Conservation (phyloP, 2,329 filamentous ascomycete species). For the Akanthomyces uredinophilus region DNA sequence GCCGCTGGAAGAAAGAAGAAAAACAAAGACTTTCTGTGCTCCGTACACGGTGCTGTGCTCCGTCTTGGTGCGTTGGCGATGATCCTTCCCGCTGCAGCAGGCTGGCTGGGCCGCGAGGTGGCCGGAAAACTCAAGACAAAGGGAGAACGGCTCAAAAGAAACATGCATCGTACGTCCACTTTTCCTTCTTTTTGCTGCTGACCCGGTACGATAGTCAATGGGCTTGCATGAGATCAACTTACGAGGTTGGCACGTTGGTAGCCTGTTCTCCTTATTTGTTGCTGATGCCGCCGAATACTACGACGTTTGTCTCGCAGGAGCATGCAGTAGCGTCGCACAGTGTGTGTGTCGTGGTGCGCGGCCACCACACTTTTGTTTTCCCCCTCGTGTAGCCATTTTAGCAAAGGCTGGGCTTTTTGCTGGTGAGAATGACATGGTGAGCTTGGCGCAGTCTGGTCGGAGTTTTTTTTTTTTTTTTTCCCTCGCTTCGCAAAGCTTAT, state of each 20-base stretch:
- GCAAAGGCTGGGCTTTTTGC: not conserved
- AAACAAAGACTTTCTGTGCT: no score
- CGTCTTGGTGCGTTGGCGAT: constrained; percentile 9
- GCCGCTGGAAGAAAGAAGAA: not conserved
- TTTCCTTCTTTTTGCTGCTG: not conserved
- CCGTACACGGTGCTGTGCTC: not conserved
- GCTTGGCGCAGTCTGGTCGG: not conserved
- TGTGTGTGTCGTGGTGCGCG: not conserved
- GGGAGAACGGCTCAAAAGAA: not conserved
- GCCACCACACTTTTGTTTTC: not conserved
- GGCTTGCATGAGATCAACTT: constrained; percentile 1
- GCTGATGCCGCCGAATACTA: not conserved
- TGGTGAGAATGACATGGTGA: not conserved
- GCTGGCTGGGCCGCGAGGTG: not conserved
- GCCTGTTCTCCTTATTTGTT: not conserved
- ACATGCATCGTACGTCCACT: not conserved
- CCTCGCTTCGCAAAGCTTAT: not conserved
- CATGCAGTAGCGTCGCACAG: constrained; percentile 8
- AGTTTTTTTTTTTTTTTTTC: no score
- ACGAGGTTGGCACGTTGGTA: constrained; percentile 10
- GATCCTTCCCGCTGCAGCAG: not conserved
- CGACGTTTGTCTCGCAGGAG: not conserved
- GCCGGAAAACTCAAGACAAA: not conserved
- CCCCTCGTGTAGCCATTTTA: not conserved
- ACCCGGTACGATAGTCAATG: constrained; percentile 4